Percentiles rank a stretch among this genome's conserved stretches.
Conservation (phyloP, 1,139 yeast genomes). For the Suhomyces taliae region DNA sequence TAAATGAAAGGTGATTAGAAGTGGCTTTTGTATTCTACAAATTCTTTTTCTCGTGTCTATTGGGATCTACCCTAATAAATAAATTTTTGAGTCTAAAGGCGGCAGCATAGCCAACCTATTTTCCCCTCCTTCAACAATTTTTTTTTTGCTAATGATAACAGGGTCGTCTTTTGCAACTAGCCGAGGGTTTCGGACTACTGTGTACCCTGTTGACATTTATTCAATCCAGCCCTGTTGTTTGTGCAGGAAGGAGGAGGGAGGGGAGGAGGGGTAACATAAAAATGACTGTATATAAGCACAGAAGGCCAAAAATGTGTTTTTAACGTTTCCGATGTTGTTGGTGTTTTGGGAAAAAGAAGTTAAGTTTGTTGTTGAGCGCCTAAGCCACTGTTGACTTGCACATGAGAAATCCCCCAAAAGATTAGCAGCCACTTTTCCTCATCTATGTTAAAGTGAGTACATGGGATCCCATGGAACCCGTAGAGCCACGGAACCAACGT, state of each 20-base stretch:
- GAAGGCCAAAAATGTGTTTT: background rate
- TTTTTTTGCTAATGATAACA: background rate
- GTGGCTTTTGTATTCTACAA: too few relatives aligned
- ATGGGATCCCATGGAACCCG: too few relatives aligned
- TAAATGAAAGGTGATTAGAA: too few relatives aligned
- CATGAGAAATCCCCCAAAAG: background rate
- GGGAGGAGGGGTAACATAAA: background rate
- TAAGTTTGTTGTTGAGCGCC: too few relatives aligned
- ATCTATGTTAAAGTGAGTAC: background rate
- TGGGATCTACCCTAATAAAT: background rate
- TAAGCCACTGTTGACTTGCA: background rate
- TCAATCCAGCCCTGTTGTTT: background rate
- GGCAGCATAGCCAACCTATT: background rate
- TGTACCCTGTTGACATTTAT: background rate
- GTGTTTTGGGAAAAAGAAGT: background rate
- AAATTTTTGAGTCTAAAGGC: background rate
- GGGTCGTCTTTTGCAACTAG: background rate
- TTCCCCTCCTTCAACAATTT: background rate
- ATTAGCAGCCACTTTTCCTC: background rate
- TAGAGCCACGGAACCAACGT: too few relatives aligned
- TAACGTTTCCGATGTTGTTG: background rate
- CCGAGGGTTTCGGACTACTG: background rate
- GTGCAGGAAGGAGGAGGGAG: background rate
- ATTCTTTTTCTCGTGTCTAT: too few relatives aligned
- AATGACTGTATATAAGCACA: background rate